phyloP scores from a whole-genome alignment of 805 yeast genomes.

The Priceomyces melissophilus region DNA sequence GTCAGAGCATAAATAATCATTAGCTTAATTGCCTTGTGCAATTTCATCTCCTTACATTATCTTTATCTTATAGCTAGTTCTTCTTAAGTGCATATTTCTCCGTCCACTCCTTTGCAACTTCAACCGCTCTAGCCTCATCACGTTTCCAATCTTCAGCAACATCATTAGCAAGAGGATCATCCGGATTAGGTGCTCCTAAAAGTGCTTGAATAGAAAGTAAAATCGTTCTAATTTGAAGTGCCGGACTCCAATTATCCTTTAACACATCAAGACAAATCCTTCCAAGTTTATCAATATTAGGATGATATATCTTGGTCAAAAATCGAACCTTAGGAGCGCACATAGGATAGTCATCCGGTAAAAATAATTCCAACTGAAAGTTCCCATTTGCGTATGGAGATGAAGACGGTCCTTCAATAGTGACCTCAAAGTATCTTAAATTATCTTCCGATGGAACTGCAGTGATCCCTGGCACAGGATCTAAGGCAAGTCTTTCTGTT shows the following conservation, averaged over 20 bases:
- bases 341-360: slow-evolving; percentile 98
- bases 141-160: slow-evolving; percentile 97
- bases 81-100: slow-evolving; percentile 45
- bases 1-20: too few relatives aligned
- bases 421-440: slow-evolving; percentile 86
- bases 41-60: too few relatives aligned
- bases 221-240: slow-evolving; percentile 90
- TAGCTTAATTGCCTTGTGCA: too few relatives aligned
- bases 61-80: neutral
- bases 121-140: slow-evolving; percentile 75
- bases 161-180: slow-evolving; percentile 96
- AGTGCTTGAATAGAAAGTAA: slow-evolving; percentile 89
- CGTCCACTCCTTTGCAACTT: slow-evolving; percentile 78
- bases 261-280: slow-evolving; percentile 93
- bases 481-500: slow-evolving; percentile 86
- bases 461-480: slow-evolving; percentile 94
- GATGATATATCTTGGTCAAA: slow-evolving; percentile 91
- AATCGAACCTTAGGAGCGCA: slow-evolving; percentile 96
- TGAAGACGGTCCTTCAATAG: slow-evolving; percentile 85
- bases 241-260: slow-evolving; percentile 97
- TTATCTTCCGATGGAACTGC: slow-evolving; percentile 95
- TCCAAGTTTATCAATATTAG: slow-evolving; percentile 92
- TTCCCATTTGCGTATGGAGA: slow-evolving; percentile 85
- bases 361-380: slow-evolving; percentile 78
- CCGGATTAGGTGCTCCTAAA: slow-evolving; percentile 95